Conservation (phyloP, 169 alveolate genomes). For the Cyclospora cayetanensis region DNA sequence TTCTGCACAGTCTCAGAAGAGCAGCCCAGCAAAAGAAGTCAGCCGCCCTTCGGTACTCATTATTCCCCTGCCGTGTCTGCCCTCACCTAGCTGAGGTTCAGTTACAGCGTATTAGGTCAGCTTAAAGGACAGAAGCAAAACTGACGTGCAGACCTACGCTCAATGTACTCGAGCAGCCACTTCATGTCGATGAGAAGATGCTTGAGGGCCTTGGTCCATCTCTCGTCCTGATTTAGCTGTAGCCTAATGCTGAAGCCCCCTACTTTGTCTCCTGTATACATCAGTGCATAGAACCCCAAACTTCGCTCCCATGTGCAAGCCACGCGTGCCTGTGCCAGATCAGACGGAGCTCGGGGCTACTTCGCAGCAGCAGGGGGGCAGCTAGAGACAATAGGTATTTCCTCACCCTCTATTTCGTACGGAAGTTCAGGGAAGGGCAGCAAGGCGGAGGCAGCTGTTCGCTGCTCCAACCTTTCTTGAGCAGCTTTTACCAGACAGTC, state of each 20-base stretch:
- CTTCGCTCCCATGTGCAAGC: not conserved
- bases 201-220: conserved; percentile 77
- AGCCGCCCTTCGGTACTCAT: too few relatives aligned
- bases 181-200: conserved; percentile 72
- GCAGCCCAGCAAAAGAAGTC: too few relatives aligned
- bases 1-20: too few relatives aligned
- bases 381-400: too few relatives aligned
- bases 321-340: not conserved
- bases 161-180: conserved; percentile 72
- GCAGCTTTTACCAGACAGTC: conserved; percentile 59
- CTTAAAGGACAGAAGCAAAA: too few relatives aligned
- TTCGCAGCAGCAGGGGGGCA: too few relatives aligned
- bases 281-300: not conserved
- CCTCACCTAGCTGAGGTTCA: too few relatives aligned
- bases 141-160: conserved; percentile 49
- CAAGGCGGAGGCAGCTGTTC: conserved; percentile 8
- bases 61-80: too few relatives aligned
- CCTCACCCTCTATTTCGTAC: conserved; percentile 63
- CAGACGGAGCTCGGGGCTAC: too few relatives aligned
- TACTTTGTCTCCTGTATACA: conserved; percentile 70
- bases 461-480: conserved; percentile 53
- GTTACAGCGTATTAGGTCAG: too few relatives aligned
- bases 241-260: conserved; percentile 75
- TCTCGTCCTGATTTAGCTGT: conserved; percentile 75
- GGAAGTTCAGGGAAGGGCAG: conserved; percentile 70